phyloP scores from a whole-genome alignment of 148 eudicot species.

The Persicaria maculosa region DNA sequence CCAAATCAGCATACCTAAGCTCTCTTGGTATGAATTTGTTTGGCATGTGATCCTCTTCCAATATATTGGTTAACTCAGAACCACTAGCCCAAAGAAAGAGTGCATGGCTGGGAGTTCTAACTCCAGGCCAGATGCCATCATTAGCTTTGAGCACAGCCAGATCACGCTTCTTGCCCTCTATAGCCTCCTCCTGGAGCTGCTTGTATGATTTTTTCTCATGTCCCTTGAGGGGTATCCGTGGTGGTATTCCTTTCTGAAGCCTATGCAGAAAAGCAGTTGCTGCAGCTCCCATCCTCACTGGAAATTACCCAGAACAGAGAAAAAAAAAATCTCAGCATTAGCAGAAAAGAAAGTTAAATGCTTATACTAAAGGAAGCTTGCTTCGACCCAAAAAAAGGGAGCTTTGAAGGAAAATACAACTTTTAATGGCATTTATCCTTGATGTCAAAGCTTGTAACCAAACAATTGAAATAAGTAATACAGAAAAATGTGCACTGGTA shows the following conservation, averaged over 20 bases:
- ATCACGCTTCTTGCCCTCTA: slow-evolving; percentile 73
- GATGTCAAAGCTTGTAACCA: neutral
- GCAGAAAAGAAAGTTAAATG: neutral
- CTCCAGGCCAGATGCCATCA: slow-evolving; percentile 85
- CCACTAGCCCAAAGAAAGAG: slow-evolving; percentile 94
- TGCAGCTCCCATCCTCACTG: slow-evolving; percentile 84
- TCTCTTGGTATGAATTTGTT: slow-evolving; percentile 75
- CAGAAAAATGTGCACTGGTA: neutral
- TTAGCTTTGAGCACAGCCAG: slow-evolving; percentile 80
- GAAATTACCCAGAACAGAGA: slow-evolving; percentile 16
- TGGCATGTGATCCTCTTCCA: slow-evolving; percentile 89
- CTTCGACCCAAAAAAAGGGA: too few relatives aligned
- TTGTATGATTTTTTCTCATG: slow-evolving; percentile 65
- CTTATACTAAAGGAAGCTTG: neutral
- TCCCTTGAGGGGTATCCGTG: slow-evolving; percentile 82
- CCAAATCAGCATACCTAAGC: slow-evolving; percentile 38
- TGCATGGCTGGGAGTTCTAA: slow-evolving; percentile 71
- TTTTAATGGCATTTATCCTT: neutral
- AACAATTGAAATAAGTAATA: neutral
- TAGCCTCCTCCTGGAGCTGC: slow-evolving; percentile 80
- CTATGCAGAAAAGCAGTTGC: slow-evolving; percentile 78
- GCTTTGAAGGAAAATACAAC: neutral
- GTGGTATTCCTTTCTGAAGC: slow-evolving; percentile 74
- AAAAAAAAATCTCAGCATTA: slow-evolving; percentile 11
- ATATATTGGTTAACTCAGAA: slow-evolving; percentile 64